Evolutionary conservation across 768 basidiomycete genomes (phyloP), one percentile per base, ranked within the genome.

Genomic region (Neoboletus brunneissimus): DNA sequence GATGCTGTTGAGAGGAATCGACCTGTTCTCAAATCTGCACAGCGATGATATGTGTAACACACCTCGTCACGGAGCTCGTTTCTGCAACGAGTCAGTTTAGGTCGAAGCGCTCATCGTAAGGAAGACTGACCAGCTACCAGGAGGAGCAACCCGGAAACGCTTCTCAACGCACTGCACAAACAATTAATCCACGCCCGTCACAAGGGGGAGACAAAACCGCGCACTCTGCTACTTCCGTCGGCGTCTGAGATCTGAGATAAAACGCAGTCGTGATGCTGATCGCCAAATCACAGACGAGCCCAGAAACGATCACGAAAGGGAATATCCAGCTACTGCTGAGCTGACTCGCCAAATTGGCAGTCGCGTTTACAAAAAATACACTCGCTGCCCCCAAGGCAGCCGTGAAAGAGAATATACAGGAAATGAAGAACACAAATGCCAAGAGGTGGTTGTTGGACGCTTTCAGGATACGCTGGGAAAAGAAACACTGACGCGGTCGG

Each of bases 341-440:
- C 23, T 63, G 61, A 25, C 31, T 37, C 7, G 41, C 52, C 46
- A 65, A 44, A 15, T 23, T 31, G 12, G 48, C 5, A 6, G 46
- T 57, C 4, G 29, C 18, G 20, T 31, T 25, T 6, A 56, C 37
- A 35, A 67, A 67, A 37, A 67, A 67, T 41, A 44, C n/a, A 20
- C 56, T 51, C 3, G 63, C 60, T 13, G 56, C 60, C 1, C 66
- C 66, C 56, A 65, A 53, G 34, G 60, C 63, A 49, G 51, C 60
- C n/a, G 60, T 65, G 25, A 67, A 63, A 12, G 63, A 48, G 49
- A 67, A 60, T 5, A 65, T 46, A 48, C 63, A 67, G 13, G 45
- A 40, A 32, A 59, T 27, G 11, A 62, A 63, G 40, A 58, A 48
- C 18, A 48, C 5, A 10, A 62, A 55, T n/a, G 56, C 47, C 22